phyloP scores from a whole-genome alignment of 768 basidiomycete species.

The Tephrocybe sp. region DNA sequence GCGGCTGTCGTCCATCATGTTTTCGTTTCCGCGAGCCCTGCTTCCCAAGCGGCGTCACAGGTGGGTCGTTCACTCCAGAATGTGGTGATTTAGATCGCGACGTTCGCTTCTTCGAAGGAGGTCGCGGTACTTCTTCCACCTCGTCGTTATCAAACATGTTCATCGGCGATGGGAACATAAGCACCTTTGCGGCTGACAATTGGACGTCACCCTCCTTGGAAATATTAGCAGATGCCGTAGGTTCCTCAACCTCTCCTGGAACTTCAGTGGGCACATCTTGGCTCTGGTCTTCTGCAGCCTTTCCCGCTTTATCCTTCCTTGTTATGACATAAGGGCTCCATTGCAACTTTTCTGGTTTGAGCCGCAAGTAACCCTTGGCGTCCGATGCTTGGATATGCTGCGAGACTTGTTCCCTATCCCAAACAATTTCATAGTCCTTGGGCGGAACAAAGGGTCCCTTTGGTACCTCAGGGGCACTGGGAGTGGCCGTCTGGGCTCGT shows the following conservation, averaged over 20 bases:
- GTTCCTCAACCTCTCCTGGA: neutral
- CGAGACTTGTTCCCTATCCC: constrained; percentile 66
- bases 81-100: constrained; percentile 12
- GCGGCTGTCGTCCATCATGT: constrained; percentile 6
- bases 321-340: constrained; percentile 85
- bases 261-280: constrained; percentile 8
- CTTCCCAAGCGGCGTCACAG: constrained; percentile 9
- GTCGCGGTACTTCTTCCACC: constrained; percentile 18
- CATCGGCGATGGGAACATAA: constrained; percentile 15
- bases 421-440: constrained; percentile 69
- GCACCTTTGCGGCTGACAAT: constrained; percentile 3
- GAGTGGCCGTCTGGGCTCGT: constrained; percentile 48
- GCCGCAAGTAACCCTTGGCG: constrained; percentile 70
- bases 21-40: constrained; percentile 12
- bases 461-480: constrained; percentile 35
- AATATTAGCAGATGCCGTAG: constrained; percentile 2
- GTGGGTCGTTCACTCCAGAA: neutral
- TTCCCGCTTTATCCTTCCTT: constrained; percentile 17
- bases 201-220: neutral
- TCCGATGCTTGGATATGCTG: constrained; percentile 70
- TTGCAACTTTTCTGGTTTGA: constrained; percentile 82
- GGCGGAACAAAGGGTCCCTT: constrained; percentile 62
- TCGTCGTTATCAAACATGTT: constrained; percentile 22
- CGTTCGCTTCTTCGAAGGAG: constrained; percentile 6
- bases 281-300: constrained; percentile 13